phyloP scores from a whole-genome alignment of 306 rosid species.

The Psophocarpus tetragonolobus region DNA sequence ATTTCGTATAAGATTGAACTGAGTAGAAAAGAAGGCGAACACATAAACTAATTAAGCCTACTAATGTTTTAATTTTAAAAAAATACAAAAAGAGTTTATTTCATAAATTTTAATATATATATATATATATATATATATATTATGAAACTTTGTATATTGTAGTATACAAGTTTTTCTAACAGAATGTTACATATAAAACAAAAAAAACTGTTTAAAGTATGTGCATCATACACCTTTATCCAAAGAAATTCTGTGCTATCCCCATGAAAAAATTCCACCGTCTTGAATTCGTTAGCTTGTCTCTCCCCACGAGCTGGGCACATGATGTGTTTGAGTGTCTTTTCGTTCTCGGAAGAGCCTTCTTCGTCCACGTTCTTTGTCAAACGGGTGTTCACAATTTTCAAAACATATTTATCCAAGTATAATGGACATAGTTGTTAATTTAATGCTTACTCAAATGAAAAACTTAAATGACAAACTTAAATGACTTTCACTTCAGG shows the following conservation, averaged over 20 bases:
- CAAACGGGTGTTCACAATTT: background rate
- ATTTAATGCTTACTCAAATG: background rate
- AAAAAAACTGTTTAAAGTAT: background rate
- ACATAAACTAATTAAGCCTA: no score
- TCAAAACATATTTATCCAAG: background rate
- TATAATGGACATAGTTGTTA: background rate
- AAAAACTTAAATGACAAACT: background rate
- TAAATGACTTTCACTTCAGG: background rate
- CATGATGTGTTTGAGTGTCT: conserved; percentile 21
- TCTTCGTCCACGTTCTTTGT: background rate
- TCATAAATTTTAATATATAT: no score
- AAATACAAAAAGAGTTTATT: no score
- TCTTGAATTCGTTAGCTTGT: background rate
- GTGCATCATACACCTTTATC: background rate
- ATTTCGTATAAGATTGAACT: no score
- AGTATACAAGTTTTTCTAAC: no score
- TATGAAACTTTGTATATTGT: no score
- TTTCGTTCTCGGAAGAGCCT: conserved; percentile 5
- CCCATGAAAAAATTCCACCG: background rate
- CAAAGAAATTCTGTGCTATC: background rate
- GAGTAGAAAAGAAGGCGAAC: no score
- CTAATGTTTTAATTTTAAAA: no score
- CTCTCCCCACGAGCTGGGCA: conserved; percentile 2
- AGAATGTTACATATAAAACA: no score
- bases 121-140: no score